phyloP scores from a whole-genome alignment of 331 rosid genomes.

The Spiraea crenata region DNA sequence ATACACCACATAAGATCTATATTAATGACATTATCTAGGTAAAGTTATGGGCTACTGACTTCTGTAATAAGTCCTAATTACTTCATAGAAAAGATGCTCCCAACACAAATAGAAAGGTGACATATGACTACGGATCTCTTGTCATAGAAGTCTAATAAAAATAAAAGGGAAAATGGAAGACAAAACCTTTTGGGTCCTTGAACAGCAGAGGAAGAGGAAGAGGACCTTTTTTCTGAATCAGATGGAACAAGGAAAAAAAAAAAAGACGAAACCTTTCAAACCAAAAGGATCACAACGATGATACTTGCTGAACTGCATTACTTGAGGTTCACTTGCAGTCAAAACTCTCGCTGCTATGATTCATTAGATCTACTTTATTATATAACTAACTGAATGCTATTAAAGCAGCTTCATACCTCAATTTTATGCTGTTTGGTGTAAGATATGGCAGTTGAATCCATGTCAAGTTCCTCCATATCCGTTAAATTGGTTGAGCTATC shows the following conservation, averaged over 20 bases:
- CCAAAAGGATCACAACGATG: neutral
- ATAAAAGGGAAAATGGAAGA: neutral
- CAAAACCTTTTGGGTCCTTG: neutral
- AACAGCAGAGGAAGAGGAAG: neutral
- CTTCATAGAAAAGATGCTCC: neutral
- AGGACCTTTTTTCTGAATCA: neutral
- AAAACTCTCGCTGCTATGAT: neutral
- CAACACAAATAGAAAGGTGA: neutral
- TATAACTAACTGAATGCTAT: neutral
- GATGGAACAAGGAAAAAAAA: neutral
- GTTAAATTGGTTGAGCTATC: slow-evolving; percentile 45
- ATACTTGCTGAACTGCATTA: neutral
- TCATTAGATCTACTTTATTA: neutral
- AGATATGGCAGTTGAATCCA: slow-evolving; percentile 67
- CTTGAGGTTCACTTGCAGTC: neutral
- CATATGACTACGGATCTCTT: neutral
- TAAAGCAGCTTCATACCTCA: slow-evolving; percentile 43
- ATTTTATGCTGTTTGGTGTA: slow-evolving; percentile 53
- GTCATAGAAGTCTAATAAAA: neutral
- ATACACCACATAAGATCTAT: neutral
- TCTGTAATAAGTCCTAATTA: too few species aligned
- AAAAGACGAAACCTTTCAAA: neutral
- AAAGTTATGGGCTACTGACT: neutral
- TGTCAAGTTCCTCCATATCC: slow-evolving; percentile 55
- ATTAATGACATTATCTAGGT: neutral